phyloP scores from a whole-genome alignment of 768 basidiomycete genomes.

The Saitozyma sp. region DNA sequence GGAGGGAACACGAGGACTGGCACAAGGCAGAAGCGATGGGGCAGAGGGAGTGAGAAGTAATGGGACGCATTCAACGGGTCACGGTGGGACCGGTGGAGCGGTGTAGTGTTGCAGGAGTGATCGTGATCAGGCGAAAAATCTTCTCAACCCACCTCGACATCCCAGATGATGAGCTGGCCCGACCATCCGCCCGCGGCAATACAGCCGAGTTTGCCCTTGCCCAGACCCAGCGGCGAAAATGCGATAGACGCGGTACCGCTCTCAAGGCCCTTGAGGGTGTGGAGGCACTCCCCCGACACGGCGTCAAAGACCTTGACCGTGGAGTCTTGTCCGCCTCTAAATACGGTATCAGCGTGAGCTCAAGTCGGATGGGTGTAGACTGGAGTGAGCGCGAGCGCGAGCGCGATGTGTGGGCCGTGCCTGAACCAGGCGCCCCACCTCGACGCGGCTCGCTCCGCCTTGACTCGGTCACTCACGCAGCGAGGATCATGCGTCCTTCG shows the following conservation, averaged over 20 bases:
- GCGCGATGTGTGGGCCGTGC: too few species aligned
- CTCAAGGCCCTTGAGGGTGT: constrained; percentile 35
- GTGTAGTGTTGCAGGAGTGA: constrained; percentile 17
- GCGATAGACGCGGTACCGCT: constrained; percentile 39
- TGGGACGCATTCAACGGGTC: constrained; percentile 5
- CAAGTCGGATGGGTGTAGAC: not conserved
- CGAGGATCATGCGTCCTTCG: constrained; percentile 34
- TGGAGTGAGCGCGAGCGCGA: too few species aligned
- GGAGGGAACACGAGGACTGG: too few species aligned
- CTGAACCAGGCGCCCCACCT: not conserved
- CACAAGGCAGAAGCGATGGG: too few species aligned
- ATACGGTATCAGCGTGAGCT: constrained; percentile 9
- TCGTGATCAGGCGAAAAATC: too few species aligned
- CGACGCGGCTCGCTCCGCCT: constrained; percentile 6
- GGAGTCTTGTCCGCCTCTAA: constrained; percentile 43
- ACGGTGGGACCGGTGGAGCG: constrained; percentile 12
- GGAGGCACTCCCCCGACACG: constrained; percentile 34
- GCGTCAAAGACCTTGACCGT: constrained; percentile 47
- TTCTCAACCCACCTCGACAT: constrained; percentile 38
- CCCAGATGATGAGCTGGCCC: constrained; percentile 43
- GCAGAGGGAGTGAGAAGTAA: not conserved
- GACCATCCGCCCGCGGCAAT: constrained; percentile 48
- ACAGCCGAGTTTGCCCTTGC: constrained; percentile 16
- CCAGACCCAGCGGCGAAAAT: constrained; percentile 39
- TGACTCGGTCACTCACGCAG: constrained; percentile 32